Evolutionary conservation across 2,329 filamentous ascomycete genomes (phyloP).

Genomic region (Fusarium albosuccineum): DNA sequence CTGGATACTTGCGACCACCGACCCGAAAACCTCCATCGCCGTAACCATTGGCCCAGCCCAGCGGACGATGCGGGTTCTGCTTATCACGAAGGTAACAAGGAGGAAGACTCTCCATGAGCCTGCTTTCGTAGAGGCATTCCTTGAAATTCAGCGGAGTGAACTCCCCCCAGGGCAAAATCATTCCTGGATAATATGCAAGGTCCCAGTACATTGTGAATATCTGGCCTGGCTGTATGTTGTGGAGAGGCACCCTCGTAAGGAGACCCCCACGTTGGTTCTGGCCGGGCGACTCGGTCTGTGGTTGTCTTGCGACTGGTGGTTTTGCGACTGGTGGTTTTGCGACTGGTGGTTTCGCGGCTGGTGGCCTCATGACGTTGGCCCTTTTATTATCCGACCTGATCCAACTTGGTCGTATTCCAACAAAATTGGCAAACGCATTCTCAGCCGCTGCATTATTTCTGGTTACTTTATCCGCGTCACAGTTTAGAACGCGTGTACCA

Average conservation of each 20-base stretch:
- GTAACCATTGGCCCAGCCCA: conserved; percentile 13
- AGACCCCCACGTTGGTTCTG: no score
- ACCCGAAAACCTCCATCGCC: conserved; percentile 8
- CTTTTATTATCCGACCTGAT: background rate
- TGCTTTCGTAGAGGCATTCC: background rate
- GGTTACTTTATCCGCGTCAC: background rate
- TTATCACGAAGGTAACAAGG: conserved; percentile 7
- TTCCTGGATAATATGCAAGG: background rate
- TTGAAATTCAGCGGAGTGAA: background rate
- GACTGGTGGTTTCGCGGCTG: no score
- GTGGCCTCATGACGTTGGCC: no score
- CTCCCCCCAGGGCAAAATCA: conserved; percentile 3
- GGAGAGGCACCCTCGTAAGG: background rate
- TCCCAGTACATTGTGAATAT: conserved; percentile 1
- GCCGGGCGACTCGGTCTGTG: no score
- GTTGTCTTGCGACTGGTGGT: no score
- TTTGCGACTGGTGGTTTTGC: no score
- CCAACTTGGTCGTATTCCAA: background rate
- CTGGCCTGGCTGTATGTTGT: background rate
- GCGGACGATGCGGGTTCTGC: background rate
- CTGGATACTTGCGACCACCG: background rate
- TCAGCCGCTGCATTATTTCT: conserved; percentile 6
- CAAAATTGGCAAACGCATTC: background rate
- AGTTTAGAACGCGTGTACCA: conserved; percentile 9
- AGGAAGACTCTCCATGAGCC: background rate